Conservation (phyloP, 352 stramenopile species). For the Globisporangium emineosum region DNA sequence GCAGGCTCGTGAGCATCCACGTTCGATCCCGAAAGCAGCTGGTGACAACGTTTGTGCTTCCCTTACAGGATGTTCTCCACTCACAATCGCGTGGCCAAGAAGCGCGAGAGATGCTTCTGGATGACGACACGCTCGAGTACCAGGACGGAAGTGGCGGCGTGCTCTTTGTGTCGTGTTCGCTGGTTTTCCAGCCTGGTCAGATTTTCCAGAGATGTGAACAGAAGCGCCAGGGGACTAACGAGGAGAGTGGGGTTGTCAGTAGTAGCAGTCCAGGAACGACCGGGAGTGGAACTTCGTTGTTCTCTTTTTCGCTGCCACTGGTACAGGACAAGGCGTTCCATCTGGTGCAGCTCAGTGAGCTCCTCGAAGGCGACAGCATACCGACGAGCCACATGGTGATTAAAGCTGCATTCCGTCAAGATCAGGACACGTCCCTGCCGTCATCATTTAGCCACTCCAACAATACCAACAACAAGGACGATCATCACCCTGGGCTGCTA, state of each 20-base stretch:
- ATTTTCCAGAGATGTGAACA: background rate
- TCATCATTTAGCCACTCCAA: background rate
- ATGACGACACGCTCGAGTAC: conserved; percentile 24
- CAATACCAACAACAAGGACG: background rate
- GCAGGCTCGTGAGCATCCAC: conserved; percentile 33
- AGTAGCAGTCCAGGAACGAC: background rate
- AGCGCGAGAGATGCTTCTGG: conserved; percentile 28
- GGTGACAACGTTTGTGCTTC: conserved; percentile 36
- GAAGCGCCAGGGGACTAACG: background rate
- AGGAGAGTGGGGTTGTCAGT: background rate
- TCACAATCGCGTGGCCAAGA: background rate
- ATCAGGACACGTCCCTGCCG: conserved; percentile 27
- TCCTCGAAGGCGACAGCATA: conserved; percentile 26
- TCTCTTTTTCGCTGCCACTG: conserved; percentile 35
- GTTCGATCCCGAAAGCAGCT: conserved; percentile 28
- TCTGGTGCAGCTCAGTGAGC: conserved; percentile 33
- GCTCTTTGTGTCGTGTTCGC: conserved; percentile 34
- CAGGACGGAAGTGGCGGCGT: conserved; percentile 21
- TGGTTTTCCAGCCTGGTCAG: conserved; percentile 33
- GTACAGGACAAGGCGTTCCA: conserved; percentile 30
- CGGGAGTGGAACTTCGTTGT: background rate
- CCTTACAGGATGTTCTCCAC: conserved; percentile 19
- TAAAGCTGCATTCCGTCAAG: conserved; percentile 35
- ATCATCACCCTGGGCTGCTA: background rate
- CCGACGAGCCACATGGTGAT: conserved; percentile 33